Evolutionary conservation across 805 yeast species (phyloP), one percentile per base, ranked within the genome.

Genomic region (Saturnispora galanensis): DNA sequence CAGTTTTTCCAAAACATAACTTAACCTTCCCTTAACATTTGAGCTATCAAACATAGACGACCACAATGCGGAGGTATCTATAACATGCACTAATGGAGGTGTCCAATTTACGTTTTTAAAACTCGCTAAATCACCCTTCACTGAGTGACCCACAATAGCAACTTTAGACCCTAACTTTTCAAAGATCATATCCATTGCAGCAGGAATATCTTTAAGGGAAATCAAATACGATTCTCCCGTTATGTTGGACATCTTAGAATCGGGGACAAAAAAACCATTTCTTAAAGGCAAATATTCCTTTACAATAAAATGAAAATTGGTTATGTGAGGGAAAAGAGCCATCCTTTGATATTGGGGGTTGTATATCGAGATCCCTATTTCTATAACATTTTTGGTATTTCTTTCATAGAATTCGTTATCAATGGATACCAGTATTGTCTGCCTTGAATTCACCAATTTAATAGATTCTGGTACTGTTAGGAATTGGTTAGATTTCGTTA

Each of bases 41-140:
- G 30, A 35, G 4, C 48, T 37, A 1, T 46, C 42, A 13, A 48
- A 31, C 17, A 56, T 40, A 17, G 60, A 55, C 13, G 45, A 37
- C 66, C 66, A 58, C 18, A 60, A 41, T 9, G 31, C 26, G 15
- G 33, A 31, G 3, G 65, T 63, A 46, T 63, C 67, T 11, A 60
- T 52, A n/a, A 59, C 43, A n/a, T 52, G 51, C n/a, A 55, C 33
- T 15, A 38, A 30, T 2, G 38, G 32, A 4, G 58, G 56, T 1
- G 35, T 18, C 33, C 55, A 47, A 1, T 52, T 47, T 21, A 55
- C 35, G 15, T 46, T 18, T 15, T 46, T 35, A 28, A 60, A 50
- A n/a, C 51, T 47, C 1, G 39, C 41, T n/a, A 61, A 5, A 44
- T 61, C 65, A 8, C 59, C 59, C 2, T 37, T 41, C 5, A 58